Evolutionary conservation across 441 rosid genomes (phyloP).

Genomic region (Dalechampia spathulata): DNA sequence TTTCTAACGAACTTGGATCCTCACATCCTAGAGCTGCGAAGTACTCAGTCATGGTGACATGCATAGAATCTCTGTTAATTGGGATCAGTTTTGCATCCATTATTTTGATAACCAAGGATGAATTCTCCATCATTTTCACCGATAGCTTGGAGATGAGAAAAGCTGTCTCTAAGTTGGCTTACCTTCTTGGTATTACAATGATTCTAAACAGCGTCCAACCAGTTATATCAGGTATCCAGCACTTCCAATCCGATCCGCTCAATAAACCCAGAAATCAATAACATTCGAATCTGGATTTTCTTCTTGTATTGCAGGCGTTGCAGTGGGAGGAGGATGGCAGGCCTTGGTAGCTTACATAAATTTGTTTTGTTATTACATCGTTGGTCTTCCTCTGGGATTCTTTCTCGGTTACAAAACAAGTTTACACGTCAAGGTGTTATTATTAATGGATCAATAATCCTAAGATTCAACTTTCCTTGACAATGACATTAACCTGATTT

Average conservation of each 20-base stretch:
- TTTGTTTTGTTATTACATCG: constrained; percentile 56
- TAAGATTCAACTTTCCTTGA: no score
- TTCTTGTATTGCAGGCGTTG: constrained; percentile 44
- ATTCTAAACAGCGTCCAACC: constrained; percentile 77
- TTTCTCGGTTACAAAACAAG: constrained; percentile 57
- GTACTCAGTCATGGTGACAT: constrained; percentile 53
- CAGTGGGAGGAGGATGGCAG: constrained; percentile 96
- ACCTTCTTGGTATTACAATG: constrained; percentile 76
- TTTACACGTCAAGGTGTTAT: constrained; percentile 68
- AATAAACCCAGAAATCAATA: no score
- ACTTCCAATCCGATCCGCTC: no score
- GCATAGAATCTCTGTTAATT: constrained; percentile 46
- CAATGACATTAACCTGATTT: neutral
- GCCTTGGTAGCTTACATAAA: constrained; percentile 75
- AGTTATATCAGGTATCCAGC: constrained; percentile 72
- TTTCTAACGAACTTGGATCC: constrained; percentile 85
- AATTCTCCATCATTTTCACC: constrained; percentile 63
- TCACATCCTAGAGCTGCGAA: constrained; percentile 80
- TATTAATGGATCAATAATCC: no score
- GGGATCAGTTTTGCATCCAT: constrained; percentile 43
- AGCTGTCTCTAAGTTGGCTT: constrained; percentile 61
- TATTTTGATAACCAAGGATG: constrained; percentile 44
- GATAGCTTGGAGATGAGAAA: constrained; percentile 48
- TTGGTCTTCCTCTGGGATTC: constrained; percentile 79
- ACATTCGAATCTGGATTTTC: no score